Conservation (phyloP, 495 filamentous ascomycete species). For the Xylaria palmicola region DNA sequence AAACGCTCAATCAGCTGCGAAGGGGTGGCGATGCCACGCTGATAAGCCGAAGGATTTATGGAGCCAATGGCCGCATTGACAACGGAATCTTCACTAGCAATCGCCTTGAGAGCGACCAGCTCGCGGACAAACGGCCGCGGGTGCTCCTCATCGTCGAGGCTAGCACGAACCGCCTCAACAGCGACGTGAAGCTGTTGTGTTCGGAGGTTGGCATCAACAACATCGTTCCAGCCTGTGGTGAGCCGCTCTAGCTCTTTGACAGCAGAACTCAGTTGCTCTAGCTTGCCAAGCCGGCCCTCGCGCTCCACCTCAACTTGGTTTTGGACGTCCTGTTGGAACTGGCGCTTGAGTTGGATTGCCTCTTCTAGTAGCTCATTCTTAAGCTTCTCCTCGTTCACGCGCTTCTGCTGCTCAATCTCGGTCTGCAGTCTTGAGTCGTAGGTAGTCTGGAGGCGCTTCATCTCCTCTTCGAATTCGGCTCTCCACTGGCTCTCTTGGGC, state of each 20-base stretch:
- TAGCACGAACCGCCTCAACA: slow-evolving; percentile 84
- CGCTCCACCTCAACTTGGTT: slow-evolving; percentile 86
- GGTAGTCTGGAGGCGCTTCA: slow-evolving; percentile 66
- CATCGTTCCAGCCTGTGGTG: slow-evolving; percentile 77
- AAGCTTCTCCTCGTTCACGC: slow-evolving; percentile 74
- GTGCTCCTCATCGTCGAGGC: slow-evolving; percentile 68
- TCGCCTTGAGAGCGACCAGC: slow-evolving; percentile 89
- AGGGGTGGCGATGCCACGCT: slow-evolving; percentile 80
- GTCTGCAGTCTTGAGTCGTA: slow-evolving; percentile 78
- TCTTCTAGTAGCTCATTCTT: slow-evolving; percentile 89
- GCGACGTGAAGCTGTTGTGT: slow-evolving; percentile 95
- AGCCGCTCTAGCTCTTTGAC: slow-evolving; percentile 82
- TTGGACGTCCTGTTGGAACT: slow-evolving; percentile 75
- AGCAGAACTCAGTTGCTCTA: slow-evolving; percentile 71
- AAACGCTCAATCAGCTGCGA: slow-evolving; percentile 91
- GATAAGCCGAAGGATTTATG: slow-evolving; percentile 92
- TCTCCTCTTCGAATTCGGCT: slow-evolving; percentile 86
- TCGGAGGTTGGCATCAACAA: slow-evolving; percentile 84
- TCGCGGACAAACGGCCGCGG: slow-evolving; percentile 86
- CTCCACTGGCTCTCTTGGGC: slow-evolving; percentile 76
- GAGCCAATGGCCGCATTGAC: slow-evolving; percentile 88
- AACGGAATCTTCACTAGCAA: slow-evolving; percentile 76
- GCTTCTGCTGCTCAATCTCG: slow-evolving; percentile 70
- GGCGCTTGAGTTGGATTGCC: slow-evolving; percentile 79
- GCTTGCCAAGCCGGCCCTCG: slow-evolving; percentile 78